These are phyloP conservation scores for Astrocystis sublimbata DNA, from an alignment of 495 filamentous ascomycete genomes.

Conservation along the genomic window DNA sequence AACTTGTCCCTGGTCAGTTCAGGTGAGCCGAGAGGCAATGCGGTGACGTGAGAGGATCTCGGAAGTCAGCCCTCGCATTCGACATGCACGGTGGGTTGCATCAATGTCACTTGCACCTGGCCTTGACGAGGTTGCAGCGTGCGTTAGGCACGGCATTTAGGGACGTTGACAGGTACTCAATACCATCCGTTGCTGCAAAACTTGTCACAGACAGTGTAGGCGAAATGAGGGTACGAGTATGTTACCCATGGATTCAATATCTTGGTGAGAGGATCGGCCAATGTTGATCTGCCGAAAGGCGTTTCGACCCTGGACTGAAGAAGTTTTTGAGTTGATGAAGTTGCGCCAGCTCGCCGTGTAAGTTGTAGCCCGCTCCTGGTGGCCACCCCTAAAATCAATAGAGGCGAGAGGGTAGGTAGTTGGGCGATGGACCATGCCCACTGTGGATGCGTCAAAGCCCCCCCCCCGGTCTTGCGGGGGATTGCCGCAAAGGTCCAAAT, in stretches of 20 bases:
- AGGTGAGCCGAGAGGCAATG: slow-evolving; percentile 22
- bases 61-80: slow-evolving; percentile 14
- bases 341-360: slow-evolving; percentile 17
- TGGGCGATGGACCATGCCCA: slow-evolving; percentile 14
- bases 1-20: slow-evolving; percentile 18
- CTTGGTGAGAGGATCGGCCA: slow-evolving; percentile 8
- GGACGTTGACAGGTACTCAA: not conserved
- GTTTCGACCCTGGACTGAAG: slow-evolving; percentile 6
- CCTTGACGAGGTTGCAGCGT: slow-evolving; percentile 16
- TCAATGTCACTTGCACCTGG: slow-evolving; percentile 3
- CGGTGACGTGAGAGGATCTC: slow-evolving; percentile 20
- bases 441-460: slow-evolving; percentile 5
- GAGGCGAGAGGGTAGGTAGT: too few relatives aligned
- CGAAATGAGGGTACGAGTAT: not conserved
- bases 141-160: slow-evolving; percentile 12
- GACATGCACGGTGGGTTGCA: slow-evolving; percentile 18
- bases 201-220: slow-evolving; percentile 1
- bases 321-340: not conserved
- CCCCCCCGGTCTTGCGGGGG: slow-evolving; percentile 8
- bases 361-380: slow-evolving; percentile 5
- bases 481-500: slow-evolving; percentile 8
- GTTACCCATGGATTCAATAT: slow-evolving; percentile 11
- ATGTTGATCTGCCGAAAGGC: slow-evolving; percentile 22
- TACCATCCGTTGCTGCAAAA: not conserved
- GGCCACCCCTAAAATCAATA: slow-evolving; percentile 18